Conservation (phyloP, 23 red algal genomes). For the Gracilaria vermiculophylla region DNA sequence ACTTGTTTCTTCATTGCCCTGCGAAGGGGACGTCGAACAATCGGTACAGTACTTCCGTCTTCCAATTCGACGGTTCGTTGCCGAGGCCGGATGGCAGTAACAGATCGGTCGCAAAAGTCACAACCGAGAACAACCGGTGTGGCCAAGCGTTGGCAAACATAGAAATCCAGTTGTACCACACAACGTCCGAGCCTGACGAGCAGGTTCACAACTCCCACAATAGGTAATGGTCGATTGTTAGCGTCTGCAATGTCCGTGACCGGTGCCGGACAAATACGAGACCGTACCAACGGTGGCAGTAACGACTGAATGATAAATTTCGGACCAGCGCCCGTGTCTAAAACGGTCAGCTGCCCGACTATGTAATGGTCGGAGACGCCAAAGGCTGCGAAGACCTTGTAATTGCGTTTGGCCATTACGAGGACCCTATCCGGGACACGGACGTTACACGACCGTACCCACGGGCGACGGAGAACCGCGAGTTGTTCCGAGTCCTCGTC, state of each 20-base stretch:
- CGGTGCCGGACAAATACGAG: neutral
- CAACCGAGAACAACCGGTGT: neutral
- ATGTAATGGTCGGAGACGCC: neutral
- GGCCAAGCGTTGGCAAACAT: neutral
- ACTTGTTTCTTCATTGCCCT: neutral
- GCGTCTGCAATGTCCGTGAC: neutral
- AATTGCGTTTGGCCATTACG: neutral
- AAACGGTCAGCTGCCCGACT: neutral
- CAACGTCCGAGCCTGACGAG: neutral
- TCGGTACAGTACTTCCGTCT: neutral
- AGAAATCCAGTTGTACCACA: neutral
- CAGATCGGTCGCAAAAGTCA: constrained; percentile 6
- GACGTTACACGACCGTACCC: neutral
- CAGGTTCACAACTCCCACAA: neutral
- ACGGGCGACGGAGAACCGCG: neutral
- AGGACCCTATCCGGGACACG: neutral
- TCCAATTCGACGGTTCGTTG: neutral
- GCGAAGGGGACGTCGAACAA: neutral
- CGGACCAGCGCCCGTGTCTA: constrained; percentile 13
- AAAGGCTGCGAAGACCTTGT: constrained; percentile 6
- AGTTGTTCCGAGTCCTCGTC: neutral
- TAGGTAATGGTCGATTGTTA: neutral
- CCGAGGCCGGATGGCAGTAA: constrained; percentile 4
- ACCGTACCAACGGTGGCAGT: neutral
- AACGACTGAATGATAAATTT: neutral